Evolutionary conservation across 352 stramenopile genomes (phyloP).

Genomic region (Halophytophthora batemanensis): DNA sequence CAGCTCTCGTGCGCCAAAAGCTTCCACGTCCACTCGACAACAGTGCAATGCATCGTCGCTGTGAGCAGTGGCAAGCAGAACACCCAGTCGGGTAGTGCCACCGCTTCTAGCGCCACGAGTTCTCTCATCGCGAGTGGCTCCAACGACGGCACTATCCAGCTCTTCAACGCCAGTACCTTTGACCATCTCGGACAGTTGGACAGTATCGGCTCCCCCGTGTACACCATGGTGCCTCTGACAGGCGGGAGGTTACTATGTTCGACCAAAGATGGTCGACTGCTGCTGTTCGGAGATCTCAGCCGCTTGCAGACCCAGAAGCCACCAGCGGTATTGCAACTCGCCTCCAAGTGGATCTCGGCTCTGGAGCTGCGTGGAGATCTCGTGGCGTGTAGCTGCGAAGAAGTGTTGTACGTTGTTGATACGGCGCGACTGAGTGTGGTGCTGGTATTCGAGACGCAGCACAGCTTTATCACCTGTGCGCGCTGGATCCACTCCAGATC

Average conservation of each 20-base stretch:
- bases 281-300: constrained; percentile 37
- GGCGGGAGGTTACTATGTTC: constrained; percentile 46
- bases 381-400: constrained; percentile 56
- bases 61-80: constrained; percentile 10
- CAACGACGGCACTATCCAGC: constrained; percentile 73
- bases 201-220: constrained; percentile 46
- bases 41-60: constrained; percentile 48
- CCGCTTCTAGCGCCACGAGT: constrained; percentile 5
- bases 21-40: constrained; percentile 46
- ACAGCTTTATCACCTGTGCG: constrained; percentile 66
- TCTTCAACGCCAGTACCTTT: constrained; percentile 46
- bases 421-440: constrained; percentile 32
- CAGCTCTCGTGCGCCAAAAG: constrained; percentile 19
- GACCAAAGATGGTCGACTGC: constrained; percentile 58
- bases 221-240: constrained; percentile 34
- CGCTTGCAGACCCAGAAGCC: constrained; percentile 3
- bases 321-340: constrained; percentile 37
- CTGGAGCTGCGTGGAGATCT: constrained; percentile 39
- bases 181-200: constrained; percentile 46
- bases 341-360: constrained; percentile 59
- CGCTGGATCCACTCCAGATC: constrained; percentile 42
- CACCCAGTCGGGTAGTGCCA: background rate
- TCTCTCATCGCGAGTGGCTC: constrained; percentile 56
- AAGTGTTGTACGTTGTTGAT: constrained; percentile 58
- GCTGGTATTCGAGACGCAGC: constrained; percentile 39